These are phyloP conservation scores for Leucocoprinus leucothites DNA, from an alignment of 768 basidiomycete genomes.

Conservation along the genomic window DNA sequence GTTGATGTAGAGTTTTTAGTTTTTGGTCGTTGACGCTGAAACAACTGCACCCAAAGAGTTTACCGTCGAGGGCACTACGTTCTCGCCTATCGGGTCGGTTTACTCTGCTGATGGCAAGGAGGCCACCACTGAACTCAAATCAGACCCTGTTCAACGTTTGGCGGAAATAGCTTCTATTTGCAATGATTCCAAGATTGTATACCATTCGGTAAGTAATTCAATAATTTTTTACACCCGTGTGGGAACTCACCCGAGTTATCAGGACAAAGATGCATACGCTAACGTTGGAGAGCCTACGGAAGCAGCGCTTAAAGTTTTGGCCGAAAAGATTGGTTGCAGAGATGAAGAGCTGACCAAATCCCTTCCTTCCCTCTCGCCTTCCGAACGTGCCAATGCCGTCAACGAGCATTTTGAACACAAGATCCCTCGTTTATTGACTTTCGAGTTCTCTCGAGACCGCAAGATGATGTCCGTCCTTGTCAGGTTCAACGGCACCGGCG, in stretches of 20 bases:
- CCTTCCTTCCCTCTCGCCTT: slow-evolving; percentile 51
- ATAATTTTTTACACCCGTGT: neutral
- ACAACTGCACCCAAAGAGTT: slow-evolving; percentile 59
- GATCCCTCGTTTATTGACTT: slow-evolving; percentile 83
- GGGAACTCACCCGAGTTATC: slow-evolving; percentile 6
- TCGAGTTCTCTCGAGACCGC: slow-evolving; percentile 97
- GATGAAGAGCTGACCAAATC: slow-evolving; percentile 56
- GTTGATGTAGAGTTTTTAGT: slow-evolving; percentile 41
- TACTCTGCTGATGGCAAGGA: slow-evolving; percentile 62
- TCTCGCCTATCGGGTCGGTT: slow-evolving; percentile 80
- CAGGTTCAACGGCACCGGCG: slow-evolving; percentile 60
- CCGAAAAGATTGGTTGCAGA: slow-evolving; percentile 86
- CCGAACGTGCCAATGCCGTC: slow-evolving; percentile 74
- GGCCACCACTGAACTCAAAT: slow-evolving; percentile 51
- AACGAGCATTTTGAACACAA: slow-evolving; percentile 77
- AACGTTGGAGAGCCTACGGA: slow-evolving; percentile 97
- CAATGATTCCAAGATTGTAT: slow-evolving; percentile 91
- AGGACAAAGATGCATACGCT: slow-evolving; percentile 78
- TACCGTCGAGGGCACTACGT: slow-evolving; percentile 88
- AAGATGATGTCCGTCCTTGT: slow-evolving; percentile 99
- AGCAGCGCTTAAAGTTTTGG: slow-evolving; percentile 92
- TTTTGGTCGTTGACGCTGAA: slow-evolving; percentile 64
- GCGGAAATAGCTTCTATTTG: slow-evolving; percentile 93
- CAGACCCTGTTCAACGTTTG: slow-evolving; percentile 75
- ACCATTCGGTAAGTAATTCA: slow-evolving; percentile 61